Percentiles rank a stretch among this genome's conserved stretches.
Evolutionary conservation across 805 yeast genomes (phyloP).

Genomic region (Metschnikowia kunwiensis): DNA sequence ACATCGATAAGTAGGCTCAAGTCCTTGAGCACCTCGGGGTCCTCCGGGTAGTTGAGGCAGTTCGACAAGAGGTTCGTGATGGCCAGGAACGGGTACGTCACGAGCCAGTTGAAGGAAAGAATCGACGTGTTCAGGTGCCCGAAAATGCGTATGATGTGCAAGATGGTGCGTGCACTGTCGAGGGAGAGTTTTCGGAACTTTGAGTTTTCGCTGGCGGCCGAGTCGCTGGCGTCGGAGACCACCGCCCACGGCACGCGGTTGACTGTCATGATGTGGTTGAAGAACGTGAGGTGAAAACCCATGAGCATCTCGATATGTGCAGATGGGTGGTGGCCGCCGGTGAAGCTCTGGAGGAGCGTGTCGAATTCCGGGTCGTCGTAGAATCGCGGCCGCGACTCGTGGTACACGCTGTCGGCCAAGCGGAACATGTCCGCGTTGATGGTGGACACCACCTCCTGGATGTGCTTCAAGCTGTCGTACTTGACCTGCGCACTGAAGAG

Average conservation of each 20-base stretch:
- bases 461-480: slow-evolving; percentile 18
- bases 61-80: slow-evolving; percentile 27
- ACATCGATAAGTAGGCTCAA: slow-evolving; percentile 28
- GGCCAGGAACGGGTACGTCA: slow-evolving; percentile 33
- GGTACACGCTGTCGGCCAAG: slow-evolving; percentile 21
- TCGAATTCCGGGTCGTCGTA: slow-evolving; percentile 32
- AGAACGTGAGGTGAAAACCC: slow-evolving; percentile 29
- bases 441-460: slow-evolving; percentile 23
- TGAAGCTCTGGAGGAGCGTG: slow-evolving; percentile 1
- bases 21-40: slow-evolving; percentile 28
- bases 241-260: slow-evolving; percentile 33
- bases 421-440: slow-evolving; percentile 30
- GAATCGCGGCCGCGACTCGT: slow-evolving; percentile 28
- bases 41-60: slow-evolving; percentile 30
- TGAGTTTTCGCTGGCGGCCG: slow-evolving; percentile 13
- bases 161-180: slow-evolving; percentile 38
- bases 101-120: slow-evolving; percentile 31
- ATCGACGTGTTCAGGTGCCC: slow-evolving; percentile 20
- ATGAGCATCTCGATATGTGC: slow-evolving; percentile 13
- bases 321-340: background rate
- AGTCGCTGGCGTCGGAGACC: slow-evolving; percentile 19
- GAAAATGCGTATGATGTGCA: slow-evolving; percentile 24
- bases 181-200: slow-evolving; percentile 30
- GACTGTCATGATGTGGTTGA: slow-evolving; percentile 36
- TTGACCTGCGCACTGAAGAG: slow-evolving; percentile 32